These are phyloP conservation scores for Stellera chamaejasme DNA, from an alignment of 345 rosid genomes.

Conservation along the genomic window DNA sequence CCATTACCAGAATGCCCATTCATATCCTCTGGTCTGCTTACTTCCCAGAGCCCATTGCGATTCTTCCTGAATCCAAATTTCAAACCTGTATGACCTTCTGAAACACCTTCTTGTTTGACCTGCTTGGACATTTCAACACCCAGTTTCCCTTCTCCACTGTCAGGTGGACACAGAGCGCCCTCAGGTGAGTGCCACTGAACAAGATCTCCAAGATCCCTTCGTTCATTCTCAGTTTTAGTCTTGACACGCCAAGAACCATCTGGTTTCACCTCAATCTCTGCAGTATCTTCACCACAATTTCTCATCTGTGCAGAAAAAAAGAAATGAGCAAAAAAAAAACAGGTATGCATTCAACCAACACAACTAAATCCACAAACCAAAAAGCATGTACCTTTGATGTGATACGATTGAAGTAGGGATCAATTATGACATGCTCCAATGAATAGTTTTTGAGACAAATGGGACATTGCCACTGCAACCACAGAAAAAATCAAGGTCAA, in stretches of 20 bases:
- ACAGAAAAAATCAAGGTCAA: slow-evolving; percentile 15
- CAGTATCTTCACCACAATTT: slow-evolving; percentile 73
- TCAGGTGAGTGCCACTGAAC: slow-evolving; percentile 77
- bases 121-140: slow-evolving; percentile 42
- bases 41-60: slow-evolving; percentile 82
- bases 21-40: slow-evolving; percentile 67
- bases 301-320: slow-evolving; percentile 54
- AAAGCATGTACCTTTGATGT: slow-evolving; percentile 52
- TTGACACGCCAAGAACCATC: slow-evolving; percentile 98
- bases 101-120: slow-evolving; percentile 67
- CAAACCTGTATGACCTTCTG: slow-evolving; percentile 65
- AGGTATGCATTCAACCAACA: not conserved
- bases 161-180: slow-evolving; percentile 43
- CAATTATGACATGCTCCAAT: slow-evolving; percentile 71
- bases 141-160: slow-evolving; percentile 30
- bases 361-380: slow-evolving; percentile 3
- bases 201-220: slow-evolving; percentile 74
- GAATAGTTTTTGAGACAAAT: slow-evolving; percentile 88
- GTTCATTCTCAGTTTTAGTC: slow-evolving; percentile 66
- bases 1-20: slow-evolving; percentile 57
- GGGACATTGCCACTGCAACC: slow-evolving; percentile 97
- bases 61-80: slow-evolving; percentile 90
- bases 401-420: slow-evolving; percentile 87
- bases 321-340: slow-evolving; percentile 1
- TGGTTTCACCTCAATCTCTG: slow-evolving; percentile 87